A percentile compares a stretch with the other conserved stretches of the same genome.
Conservation (phyloP, 2,329 filamentous ascomycete genomes). For the Fusarium kyushuense region DNA sequence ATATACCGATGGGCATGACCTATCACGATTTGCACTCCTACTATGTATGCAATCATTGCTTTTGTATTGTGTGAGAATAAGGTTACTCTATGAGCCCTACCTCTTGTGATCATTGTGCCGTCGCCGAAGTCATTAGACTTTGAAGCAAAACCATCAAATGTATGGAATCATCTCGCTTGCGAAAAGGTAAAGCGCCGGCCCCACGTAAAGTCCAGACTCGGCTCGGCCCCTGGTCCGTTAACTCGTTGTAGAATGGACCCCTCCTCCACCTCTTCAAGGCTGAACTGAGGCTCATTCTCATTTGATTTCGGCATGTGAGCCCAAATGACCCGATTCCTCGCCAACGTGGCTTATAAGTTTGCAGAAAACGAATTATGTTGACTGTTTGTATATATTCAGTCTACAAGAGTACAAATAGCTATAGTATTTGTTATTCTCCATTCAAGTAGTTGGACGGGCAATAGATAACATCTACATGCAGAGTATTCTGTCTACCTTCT, state of each 20-base stretch:
- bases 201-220: slow-evolving; percentile 26
- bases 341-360: slow-evolving; percentile 6
- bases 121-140: too few species aligned
- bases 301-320: slow-evolving; percentile 3
- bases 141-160: too few species aligned
- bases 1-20: slow-evolving; percentile 15
- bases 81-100: too few species aligned
- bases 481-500: slow-evolving; percentile 23
- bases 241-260: slow-evolving; percentile 7
- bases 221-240: slow-evolving; percentile 19
- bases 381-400: slow-evolving; percentile 14
- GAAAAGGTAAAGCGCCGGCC: slow-evolving; percentile 21
- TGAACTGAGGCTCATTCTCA: slow-evolving; percentile 8
- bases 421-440: slow-evolving; percentile 14
- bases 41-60: too few species aligned
- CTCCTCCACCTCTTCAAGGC: slow-evolving; percentile 5
- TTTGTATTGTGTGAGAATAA: too few species aligned
- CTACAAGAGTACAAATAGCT: slow-evolving; percentile 3
- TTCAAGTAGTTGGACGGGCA: slow-evolving; percentile 12
- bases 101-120: too few species aligned
- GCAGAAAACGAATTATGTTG: slow-evolving; percentile 17
- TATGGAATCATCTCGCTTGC: slow-evolving; percentile 7
- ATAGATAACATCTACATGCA: slow-evolving; percentile 15
- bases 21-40: slow-evolving; percentile 8
- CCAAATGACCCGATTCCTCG: background rate